Base-by-base conservation (phyloP, 306 rosid species). In the Pachyrhizus erosus region DNA sequence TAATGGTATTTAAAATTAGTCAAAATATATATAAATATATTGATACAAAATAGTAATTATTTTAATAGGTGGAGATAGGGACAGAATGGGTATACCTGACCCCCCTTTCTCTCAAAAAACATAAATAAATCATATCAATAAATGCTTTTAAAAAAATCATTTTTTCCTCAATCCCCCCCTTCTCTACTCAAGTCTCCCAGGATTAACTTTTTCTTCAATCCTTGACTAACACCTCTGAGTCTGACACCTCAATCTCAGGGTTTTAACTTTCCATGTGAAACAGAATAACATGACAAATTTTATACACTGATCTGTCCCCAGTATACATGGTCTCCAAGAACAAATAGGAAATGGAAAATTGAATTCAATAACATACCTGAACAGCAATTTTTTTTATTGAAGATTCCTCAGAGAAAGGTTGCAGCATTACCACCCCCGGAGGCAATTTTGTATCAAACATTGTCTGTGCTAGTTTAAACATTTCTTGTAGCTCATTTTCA, bases 391-490 rank as follows among this genome's bases (percentile, higher is more conserved):
- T 96, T 86, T 93, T 96, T 29, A 96, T 96, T 1, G 99, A 91
- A 80, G 99, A 93, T 54, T 92, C 99, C 23, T 96, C 99, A 0
- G 97, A 77, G 78, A 96, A 96, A 73, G 97, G 99, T 84, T 96
- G 99, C 85, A 96, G 86, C 98, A 91, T 89, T 17, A 45, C 45
- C 70, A 89, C 96, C 64, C 99, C 97, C 7, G 98, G 98, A 57
- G 99, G 99, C 80, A 96, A 77, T 74, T 87, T 93, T n/a, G 99
- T 93, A 87, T 96, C 99, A 27, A 93, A 96, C 99, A 96, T 91
- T 17, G 96, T 88, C 82, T 83, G 73, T 34, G 99, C 96, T 81
- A 96, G 82, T 91, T 24, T 93, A 46, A 96, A 45, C 87, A 96
- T 0, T 87, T 96, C 99, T 82, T 84, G 86, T 76, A 48, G 92